Percentiles rank a stretch among this genome's conserved stretches.
Evolutionary conservation across 495 filamentous ascomycete genomes (phyloP).

Genomic region (Xylaria curta): DNA sequence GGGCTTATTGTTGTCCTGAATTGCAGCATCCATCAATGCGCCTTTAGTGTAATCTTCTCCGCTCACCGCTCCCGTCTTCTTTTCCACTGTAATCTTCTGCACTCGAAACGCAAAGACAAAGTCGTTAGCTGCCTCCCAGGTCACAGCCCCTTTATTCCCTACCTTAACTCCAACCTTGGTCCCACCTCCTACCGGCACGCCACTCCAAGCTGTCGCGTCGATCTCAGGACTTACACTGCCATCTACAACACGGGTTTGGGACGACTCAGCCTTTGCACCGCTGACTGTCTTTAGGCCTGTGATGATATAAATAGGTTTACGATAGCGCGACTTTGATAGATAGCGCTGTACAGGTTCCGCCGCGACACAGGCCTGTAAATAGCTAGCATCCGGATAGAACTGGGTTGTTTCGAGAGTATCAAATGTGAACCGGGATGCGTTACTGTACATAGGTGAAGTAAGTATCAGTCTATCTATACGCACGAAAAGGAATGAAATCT

Average conservation of each 20-base stretch:
- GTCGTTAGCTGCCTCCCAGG: slow-evolving; percentile 7
- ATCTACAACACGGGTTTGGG: neutral
- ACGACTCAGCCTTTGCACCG: slow-evolving; percentile 6
- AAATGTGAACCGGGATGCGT: neutral
- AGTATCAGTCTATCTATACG: neutral
- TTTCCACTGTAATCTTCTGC: slow-evolving; percentile 7
- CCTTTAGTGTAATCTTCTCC: slow-evolving; percentile 16
- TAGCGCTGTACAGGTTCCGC: slow-evolving; percentile 19
- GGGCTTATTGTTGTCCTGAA: neutral
- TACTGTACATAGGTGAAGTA: neutral
- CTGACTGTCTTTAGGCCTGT: slow-evolving; percentile 14
- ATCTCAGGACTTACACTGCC: neutral
- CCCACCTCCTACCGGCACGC: slow-evolving; percentile 12
- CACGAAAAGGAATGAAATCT: neutral
- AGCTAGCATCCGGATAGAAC: neutral
- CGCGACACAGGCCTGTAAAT: slow-evolving; percentile 1
- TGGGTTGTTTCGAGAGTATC: slow-evolving; percentile 3
- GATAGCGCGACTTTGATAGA: slow-evolving; percentile 19
- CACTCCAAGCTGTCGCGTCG: slow-evolving; percentile 14
- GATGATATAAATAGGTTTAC: slow-evolving; percentile 20
- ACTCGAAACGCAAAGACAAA: slow-evolving; percentile 22
- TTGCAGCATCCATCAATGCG: neutral
- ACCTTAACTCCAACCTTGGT: neutral
- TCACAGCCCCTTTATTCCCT: neutral
- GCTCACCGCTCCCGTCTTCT: neutral